Percentiles rank a stretch among this genome's conserved stretches.
These are phyloP conservation scores for Dianthus caryophyllus DNA, from an alignment of 148 eudicot species.

Conservation along the genomic window DNA sequence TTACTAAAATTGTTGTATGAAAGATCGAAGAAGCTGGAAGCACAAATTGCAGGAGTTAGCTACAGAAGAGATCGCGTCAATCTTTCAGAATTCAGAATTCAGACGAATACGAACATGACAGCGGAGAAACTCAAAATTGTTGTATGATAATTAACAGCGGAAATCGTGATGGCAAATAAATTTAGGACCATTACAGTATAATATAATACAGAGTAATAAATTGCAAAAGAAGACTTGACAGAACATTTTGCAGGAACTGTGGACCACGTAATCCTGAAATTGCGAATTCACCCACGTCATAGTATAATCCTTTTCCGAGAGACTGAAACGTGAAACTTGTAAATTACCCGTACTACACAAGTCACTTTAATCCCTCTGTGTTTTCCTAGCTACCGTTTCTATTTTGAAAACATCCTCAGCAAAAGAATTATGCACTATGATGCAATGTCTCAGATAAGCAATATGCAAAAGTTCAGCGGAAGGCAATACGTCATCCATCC, in stretches of 20 bases:
- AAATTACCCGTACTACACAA: background rate
- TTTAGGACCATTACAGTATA: background rate
- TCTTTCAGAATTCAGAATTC: too few species aligned
- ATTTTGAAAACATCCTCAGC: too few species aligned
- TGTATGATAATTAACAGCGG: background rate
- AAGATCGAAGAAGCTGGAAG: slow-evolving; percentile 47
- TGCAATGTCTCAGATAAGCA: background rate
- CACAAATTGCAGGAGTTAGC: slow-evolving; percentile 2
- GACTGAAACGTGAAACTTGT: background rate
- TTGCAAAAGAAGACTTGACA: background rate
- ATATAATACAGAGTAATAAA: background rate
- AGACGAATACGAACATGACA: background rate
- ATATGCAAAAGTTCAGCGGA: background rate
- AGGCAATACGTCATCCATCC: background rate
- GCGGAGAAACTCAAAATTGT: too few species aligned
- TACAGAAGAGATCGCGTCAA: background rate
- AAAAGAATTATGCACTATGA: background rate
- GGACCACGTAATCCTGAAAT: background rate
- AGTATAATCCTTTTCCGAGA: background rate
- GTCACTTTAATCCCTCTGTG: background rate
- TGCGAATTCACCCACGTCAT: background rate
- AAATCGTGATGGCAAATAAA: background rate
- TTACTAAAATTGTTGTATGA: slow-evolving; percentile 52
- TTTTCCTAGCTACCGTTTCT: background rate
- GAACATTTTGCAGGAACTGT: background rate